Base-by-base conservation (phyloP, 140 eudicot genomes). In the Ambrosia hybrid region DNA sequence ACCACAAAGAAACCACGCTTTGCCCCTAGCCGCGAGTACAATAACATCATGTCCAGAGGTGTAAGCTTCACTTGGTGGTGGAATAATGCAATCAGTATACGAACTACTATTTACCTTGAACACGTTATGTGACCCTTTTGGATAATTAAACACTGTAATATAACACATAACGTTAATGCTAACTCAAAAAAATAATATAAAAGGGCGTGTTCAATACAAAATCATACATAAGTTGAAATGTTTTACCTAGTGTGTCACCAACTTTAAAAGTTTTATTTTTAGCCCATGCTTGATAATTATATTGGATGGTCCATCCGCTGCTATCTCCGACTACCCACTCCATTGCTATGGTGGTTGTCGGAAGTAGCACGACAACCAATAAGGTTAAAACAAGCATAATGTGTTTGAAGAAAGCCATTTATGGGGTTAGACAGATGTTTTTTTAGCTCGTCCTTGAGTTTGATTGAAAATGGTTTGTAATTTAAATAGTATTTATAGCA, bases 1-100 rank as follows among this genome's bases (percentile, higher is more conserved):
- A 5, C 87, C 87, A 52, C 87, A 78, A 57, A 83, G 43, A 71
- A 74, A 83, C 79, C 76, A 79, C 14, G 45, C 41, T 43, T 59
- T 13, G 10, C 83, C 84, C 0, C 81, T 65, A 6, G 65, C 57
- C 66, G n/a, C 4, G 4, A 82, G 75, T 26, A 55, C 53, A 39
- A 82, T 51, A 17, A 70, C 13, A 39, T 82, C 86, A 37, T 83
- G 73, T n/a, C 87, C 84, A 5, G 87, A 70, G 9, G 73, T 79
- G 65, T 49, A 41, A 34, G 86, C 77, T 67, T 79, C 36, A 21
- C 67, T 60, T 4, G 77, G 70, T 41, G 81, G 60, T 9, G 87
- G 83, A 33, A 68, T 72, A 12, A 57, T 64, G 69, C 86, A 82
- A 65, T 9, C 34, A n/a, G 33, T 63, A 76, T 48, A 82, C 43